phyloP scores from a whole-genome alignment of 169 alveolate species.

The Cryptosporidium canis region DNA sequence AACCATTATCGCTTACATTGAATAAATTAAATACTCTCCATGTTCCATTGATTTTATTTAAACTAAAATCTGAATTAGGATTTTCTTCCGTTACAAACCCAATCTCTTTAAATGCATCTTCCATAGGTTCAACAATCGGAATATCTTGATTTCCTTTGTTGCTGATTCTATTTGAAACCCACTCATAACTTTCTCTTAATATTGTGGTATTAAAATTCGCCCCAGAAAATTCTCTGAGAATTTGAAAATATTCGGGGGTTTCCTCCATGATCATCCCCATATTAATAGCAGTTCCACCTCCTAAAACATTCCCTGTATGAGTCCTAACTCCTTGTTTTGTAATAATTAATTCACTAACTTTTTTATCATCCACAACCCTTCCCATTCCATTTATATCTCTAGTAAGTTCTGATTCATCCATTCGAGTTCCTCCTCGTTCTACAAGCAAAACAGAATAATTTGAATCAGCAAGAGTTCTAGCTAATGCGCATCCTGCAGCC shows the following conservation, averaged over 20 bases:
- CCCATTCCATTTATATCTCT: slow-evolving; percentile 77
- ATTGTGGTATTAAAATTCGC: slow-evolving; percentile 53
- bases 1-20: slow-evolving; percentile 45
- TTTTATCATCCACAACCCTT: slow-evolving; percentile 75
- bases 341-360: slow-evolving; percentile 74
- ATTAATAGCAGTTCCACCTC: slow-evolving; percentile 82
- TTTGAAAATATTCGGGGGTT: slow-evolving; percentile 70
- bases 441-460: slow-evolving; percentile 74
- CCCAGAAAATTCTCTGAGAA: slow-evolving; percentile 67
- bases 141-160: slow-evolving; percentile 53
- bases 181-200: slow-evolving; percentile 67
- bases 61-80: slow-evolving; percentile 44
- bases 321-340: slow-evolving; percentile 79
- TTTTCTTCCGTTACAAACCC: slow-evolving; percentile 38
- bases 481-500: slow-evolving; percentile 80
- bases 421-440: slow-evolving; percentile 79
- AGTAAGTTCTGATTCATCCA: slow-evolving; percentile 71
- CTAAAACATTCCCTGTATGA: slow-evolving; percentile 76
- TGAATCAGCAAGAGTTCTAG: slow-evolving; percentile 77
- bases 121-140: slow-evolving; percentile 67
- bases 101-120: slow-evolving; percentile 41
- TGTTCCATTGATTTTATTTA: slow-evolving; percentile 51
- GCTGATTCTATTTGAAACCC: slow-evolving; percentile 48
- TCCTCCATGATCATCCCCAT: slow-evolving; percentile 80
- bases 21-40: slow-evolving; percentile 63